Evolutionary conservation across 139 green algal species (phyloP).

Genomic region (Picochlorum sp.): DNA sequence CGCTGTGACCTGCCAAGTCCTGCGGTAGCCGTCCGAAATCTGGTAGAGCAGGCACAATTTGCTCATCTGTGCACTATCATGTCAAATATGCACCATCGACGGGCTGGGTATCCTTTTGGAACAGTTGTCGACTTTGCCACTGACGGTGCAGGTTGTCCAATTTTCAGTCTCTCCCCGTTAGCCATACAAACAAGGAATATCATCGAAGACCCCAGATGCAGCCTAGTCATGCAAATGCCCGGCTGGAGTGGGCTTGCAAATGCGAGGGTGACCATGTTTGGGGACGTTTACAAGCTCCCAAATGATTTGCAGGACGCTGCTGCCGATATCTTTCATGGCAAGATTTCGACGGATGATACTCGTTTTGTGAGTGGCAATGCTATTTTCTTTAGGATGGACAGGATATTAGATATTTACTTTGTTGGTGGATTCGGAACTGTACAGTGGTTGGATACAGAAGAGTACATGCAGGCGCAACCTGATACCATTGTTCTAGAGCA

Average conservation of each 20-base stretch:
- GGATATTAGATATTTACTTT: slow-evolving; percentile 97
- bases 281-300: slow-evolving; percentile 87
- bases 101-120: slow-evolving; percentile 93
- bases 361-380: slow-evolving; percentile 68
- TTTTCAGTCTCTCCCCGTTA: slow-evolving; percentile 71
- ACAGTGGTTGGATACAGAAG: slow-evolving; percentile 80
- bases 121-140: slow-evolving; percentile 93
- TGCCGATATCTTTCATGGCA: slow-evolving; percentile 67
- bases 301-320: slow-evolving; percentile 64
- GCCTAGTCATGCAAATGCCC: slow-evolving; percentile 81
- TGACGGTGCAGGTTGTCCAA: slow-evolving; percentile 80
- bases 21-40: slow-evolving; percentile 61
- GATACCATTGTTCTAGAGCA: slow-evolving; percentile 68
- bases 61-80: slow-evolving; percentile 95
- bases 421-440: slow-evolving; percentile 92
- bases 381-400: slow-evolving; percentile 87
- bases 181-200: slow-evolving; percentile 84
- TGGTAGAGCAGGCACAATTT: slow-evolving; percentile 71
- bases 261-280: slow-evolving; percentile 96
- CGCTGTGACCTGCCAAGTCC: slow-evolving; percentile 78
- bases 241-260: slow-evolving; percentile 96
- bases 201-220: slow-evolving; percentile 56
- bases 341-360: slow-evolving; percentile 41
- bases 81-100: slow-evolving; percentile 93
- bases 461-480: slow-evolving; percentile 71